Evolutionary conservation across 139 green algal genomes (phyloP), one percentile per base, ranked within the genome.

Genomic region (Volvox reticuliferus): DNA sequence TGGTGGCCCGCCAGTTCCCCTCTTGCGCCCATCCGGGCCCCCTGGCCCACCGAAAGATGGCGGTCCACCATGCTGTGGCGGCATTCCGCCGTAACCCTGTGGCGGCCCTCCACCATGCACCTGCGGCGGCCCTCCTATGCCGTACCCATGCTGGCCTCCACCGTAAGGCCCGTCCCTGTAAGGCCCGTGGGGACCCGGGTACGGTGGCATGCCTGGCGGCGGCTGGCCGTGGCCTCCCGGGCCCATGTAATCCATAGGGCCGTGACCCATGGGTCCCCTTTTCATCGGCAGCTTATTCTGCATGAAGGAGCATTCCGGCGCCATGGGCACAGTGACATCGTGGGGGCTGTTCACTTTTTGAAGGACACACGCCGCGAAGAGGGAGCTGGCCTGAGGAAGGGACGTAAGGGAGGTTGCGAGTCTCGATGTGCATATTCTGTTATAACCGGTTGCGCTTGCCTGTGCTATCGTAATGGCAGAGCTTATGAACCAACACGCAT

Each of bases 291-390:
- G 12, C 13, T 32, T 67, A 28, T 37, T 28, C 67, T 50, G 24
- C 67, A 89, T 44, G 83, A 32, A 80, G 1, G 35, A 32, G 68
- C 83, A 89, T 37, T 89, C 83, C 26, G 83, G 83, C 26, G 83
- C 83, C 19, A 89, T 89, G 65, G 83, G 83, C 67, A 89, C 24
- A 22, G 65, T 71, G 2, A 89, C 33, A 65, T 16, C 82, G 22
- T 63, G 65, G 32, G 87, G 65, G 28, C 80, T 67, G 30, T 36
- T 33, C 20, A 91, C 84, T 78, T 96, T 96, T 78, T 95, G 94
- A 63, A 97, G 94, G 5, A 94, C 95, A 77, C 96, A 95, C 18
- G 95, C 93, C 68, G 93, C 92, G 77, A 96, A 94, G 30, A 97
- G 88, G 20, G 85, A 87, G 63, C 85, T 94, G 35, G 95, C 95